phyloP scores from a whole-genome alignment of 208 protist species.

The Leishmania lainsoni region DNA sequence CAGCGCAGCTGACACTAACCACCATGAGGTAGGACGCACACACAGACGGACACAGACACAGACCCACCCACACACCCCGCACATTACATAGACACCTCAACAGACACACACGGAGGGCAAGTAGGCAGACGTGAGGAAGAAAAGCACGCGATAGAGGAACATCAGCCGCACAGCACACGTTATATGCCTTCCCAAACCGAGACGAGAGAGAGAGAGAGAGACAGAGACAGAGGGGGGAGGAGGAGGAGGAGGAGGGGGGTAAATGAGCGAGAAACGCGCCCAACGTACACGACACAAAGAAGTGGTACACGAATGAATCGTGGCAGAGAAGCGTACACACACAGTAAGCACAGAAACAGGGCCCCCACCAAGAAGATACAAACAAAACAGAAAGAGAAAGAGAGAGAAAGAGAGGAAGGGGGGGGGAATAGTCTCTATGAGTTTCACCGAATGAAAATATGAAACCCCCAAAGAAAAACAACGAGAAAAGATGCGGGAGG shows the following conservation, averaged over 20 bases:
- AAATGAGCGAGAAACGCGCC: neutral
- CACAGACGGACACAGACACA: neutral
- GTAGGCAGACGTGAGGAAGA: constrained; percentile 3
- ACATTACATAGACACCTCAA: too few species aligned
- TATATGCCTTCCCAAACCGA: neutral
- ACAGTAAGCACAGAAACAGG: neutral
- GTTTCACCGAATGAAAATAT: neutral
- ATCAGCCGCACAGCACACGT: neutral
- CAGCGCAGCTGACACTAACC: too few species aligned
- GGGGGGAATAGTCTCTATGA: neutral
- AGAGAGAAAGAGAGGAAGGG: neutral
- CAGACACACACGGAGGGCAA: neutral
- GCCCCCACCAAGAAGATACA: neutral
- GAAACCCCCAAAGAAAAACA: constrained; percentile 1
- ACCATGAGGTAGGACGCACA: neutral
- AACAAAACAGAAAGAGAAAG: neutral
- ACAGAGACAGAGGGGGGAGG: neutral
- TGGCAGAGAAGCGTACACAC: neutral
- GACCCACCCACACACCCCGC: neutral
- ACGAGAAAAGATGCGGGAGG: constrained; percentile 9
- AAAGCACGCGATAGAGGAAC: neutral
- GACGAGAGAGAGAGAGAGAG: neutral
- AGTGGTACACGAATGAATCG: constrained; percentile 1
- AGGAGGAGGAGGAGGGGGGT: neutral
- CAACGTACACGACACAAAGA: neutral